Conservation (phyloP, 441 rosid species). For the Populus trichocarpa region DNA sequence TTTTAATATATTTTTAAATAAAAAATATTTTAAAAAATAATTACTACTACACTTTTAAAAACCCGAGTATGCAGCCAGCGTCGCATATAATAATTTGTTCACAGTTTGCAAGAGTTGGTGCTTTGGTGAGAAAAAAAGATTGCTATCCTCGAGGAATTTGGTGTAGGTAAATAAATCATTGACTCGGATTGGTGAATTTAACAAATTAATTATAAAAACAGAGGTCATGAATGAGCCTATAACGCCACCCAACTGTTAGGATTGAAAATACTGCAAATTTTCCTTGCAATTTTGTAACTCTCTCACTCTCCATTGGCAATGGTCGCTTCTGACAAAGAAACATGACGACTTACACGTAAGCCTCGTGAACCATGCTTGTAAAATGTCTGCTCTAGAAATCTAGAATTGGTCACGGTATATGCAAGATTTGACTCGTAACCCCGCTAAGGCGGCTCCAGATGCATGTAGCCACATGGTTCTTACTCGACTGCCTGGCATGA, state of each 20-base stretch:
- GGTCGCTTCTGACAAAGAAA: neutral
- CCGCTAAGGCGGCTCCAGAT: constrained; percentile 14
- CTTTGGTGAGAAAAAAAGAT: neutral
- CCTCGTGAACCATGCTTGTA: neutral
- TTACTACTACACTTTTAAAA: accelerated
- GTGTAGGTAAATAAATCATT: neutral
- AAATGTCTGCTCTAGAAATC: neutral
- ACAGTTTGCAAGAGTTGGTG: neutral
- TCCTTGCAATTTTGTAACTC: neutral
- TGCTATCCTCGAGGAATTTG: neutral
- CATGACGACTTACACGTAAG: neutral
- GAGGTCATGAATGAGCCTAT: neutral
- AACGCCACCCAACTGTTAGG: neutral
- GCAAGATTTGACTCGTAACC: constrained; percentile 11
- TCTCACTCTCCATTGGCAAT: neutral
- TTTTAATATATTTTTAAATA: no score
- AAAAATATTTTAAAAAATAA: no score
- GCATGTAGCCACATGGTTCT: neutral
- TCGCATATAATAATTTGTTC: neutral
- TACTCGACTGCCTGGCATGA: neutral
- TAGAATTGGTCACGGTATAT: neutral
- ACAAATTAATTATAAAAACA: no score
- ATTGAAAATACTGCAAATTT: no score
- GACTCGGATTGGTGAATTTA: neutral
- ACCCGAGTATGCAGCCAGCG: accelerated